Evolutionary conservation across 2,329 filamentous ascomycete genomes (phyloP).

Genomic region (Corynespora cassiicola): DNA sequence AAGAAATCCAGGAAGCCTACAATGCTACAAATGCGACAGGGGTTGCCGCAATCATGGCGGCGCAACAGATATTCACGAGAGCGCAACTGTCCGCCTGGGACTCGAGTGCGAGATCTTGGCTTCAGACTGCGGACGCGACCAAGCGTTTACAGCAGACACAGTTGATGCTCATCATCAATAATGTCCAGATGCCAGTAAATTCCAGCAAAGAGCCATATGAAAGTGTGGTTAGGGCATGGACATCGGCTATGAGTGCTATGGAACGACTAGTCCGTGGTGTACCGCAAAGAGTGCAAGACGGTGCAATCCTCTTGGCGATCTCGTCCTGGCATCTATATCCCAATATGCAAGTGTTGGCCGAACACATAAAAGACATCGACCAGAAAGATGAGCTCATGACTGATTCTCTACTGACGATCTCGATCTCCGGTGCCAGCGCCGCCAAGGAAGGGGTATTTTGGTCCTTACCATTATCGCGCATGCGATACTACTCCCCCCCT

Average conservation of each 20-base stretch:
- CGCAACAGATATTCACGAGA: conserved; percentile 4
- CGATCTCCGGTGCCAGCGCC: not conserved
- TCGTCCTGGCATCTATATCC: conserved; percentile 23
- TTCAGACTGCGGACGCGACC: conserved; percentile 16
- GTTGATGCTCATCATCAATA: conserved; percentile 16
- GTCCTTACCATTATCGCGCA: conserved; percentile 7
- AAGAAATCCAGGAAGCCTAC: conserved; percentile 4
- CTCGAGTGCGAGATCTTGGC: conserved; percentile 27
- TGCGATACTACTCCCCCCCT: conserved; percentile 9
- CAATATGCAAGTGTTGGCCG: no score
- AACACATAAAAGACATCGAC: conserved; percentile 1
- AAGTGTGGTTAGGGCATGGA: conserved; percentile 20
- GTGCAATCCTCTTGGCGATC: conserved; percentile 13
- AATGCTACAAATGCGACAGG: not conserved
- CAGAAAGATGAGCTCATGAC: conserved; percentile 8
- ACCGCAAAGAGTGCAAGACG: conserved; percentile 12
- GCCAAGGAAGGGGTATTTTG: conserved; percentile 8
- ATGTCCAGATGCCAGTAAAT: conserved; percentile 12
- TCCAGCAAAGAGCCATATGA: not conserved
- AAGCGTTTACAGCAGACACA: conserved; percentile 12
- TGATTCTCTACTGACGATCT: conserved; percentile 4
- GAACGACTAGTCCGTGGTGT: conserved; percentile 17
- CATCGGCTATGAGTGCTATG: conserved; percentile 10
- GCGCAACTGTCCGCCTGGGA: conserved; percentile 11
- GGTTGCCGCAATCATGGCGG: conserved; percentile 3